These are phyloP conservation scores for Carpinus fangiana DNA, from an alignment of 306 rosid genomes.

Conservation along the genomic window DNA sequence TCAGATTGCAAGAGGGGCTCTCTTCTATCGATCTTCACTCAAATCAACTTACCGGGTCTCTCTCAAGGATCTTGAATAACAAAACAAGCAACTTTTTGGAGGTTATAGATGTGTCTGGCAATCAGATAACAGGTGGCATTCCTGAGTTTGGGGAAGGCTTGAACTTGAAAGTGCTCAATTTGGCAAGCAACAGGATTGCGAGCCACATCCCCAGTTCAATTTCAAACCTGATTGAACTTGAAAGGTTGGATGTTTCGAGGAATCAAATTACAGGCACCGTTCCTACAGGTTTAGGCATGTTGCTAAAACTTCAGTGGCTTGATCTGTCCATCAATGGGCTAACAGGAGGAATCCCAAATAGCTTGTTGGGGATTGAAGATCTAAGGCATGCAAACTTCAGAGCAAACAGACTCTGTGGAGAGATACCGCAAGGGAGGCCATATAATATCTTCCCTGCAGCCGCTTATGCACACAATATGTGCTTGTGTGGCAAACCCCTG, in stretches of 20 bases:
- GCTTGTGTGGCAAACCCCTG: conserved; percentile 90
- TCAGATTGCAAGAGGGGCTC: conserved; percentile 52
- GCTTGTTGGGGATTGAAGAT: conserved; percentile 61
- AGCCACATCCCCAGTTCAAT: conserved; percentile 69
- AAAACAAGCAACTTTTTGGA: conserved; percentile 65
- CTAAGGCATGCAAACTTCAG: conserved; percentile 82
- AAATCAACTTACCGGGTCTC: conserved; percentile 67
- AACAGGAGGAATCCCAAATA: conserved; percentile 70
- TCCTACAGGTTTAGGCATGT: conserved; percentile 60
- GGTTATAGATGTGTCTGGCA: conserved; percentile 71
- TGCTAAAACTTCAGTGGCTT: conserved; percentile 79
- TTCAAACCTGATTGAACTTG: conserved; percentile 62
- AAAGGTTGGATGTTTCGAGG: conserved; percentile 77
- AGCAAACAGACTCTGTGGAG: conserved; percentile 88
- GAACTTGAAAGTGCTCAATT: conserved; percentile 59
- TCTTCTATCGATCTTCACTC: conserved; percentile 66
- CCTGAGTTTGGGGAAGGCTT: conserved; percentile 64
- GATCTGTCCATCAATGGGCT: conserved; percentile 82
- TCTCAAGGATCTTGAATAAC: conserved; percentile 57
- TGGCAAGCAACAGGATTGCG: conserved; percentile 71
- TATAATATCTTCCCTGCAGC: conserved; percentile 70
- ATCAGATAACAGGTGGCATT: conserved; percentile 67
- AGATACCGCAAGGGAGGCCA: conserved; percentile 89
- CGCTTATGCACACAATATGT: conserved; percentile 85
- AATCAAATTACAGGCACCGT: conserved; percentile 71